Evolutionary conservation across 108 stramenopile species (phyloP).

Genomic region (Nitzschia inconspicua): DNA sequence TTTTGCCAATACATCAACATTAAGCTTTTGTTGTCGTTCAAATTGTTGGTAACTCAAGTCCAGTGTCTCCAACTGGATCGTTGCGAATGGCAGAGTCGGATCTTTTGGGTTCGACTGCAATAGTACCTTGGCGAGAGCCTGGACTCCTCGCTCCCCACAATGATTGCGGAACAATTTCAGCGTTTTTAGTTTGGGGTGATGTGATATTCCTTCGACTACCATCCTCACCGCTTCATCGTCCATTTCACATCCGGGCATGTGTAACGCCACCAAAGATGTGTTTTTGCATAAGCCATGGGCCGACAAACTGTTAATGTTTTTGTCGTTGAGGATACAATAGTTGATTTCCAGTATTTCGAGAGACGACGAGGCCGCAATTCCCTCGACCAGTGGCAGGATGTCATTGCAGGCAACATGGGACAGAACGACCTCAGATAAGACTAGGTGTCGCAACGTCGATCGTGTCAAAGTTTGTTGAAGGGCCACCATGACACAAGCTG

Average conservation of each 20-base stretch:
- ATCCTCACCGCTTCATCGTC: slow-evolving; percentile 1
- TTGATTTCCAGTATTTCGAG: background rate
- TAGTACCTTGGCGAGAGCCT: background rate
- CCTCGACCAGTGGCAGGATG: background rate
- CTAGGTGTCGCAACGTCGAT: too few relatives aligned
- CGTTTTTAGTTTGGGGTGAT: background rate
- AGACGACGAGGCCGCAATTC: background rate
- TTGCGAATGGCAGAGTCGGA: background rate
- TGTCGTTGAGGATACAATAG: slow-evolving; percentile 6
- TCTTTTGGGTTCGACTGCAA: background rate
- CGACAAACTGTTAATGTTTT: background rate
- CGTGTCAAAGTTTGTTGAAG: too few relatives aligned
- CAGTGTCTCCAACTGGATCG: too few relatives aligned
- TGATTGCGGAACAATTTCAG: slow-evolving; percentile 16
- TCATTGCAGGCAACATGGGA: background rate
- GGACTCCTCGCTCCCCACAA: background rate
- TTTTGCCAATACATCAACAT: background rate
- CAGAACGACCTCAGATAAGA: too few relatives aligned
- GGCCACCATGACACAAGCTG: too few relatives aligned
- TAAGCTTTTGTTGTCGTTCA: slow-evolving; percentile 9
- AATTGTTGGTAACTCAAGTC: slow-evolving; percentile 14
- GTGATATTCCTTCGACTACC: background rate
- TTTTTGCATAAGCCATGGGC: slow-evolving; percentile 1
- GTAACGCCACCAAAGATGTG: background rate
- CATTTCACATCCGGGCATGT: slow-evolving; percentile 8